These are phyloP conservation scores for Pythium monospermum DNA, from an alignment of 352 stramenopile genomes.

Conservation along the genomic window DNA sequence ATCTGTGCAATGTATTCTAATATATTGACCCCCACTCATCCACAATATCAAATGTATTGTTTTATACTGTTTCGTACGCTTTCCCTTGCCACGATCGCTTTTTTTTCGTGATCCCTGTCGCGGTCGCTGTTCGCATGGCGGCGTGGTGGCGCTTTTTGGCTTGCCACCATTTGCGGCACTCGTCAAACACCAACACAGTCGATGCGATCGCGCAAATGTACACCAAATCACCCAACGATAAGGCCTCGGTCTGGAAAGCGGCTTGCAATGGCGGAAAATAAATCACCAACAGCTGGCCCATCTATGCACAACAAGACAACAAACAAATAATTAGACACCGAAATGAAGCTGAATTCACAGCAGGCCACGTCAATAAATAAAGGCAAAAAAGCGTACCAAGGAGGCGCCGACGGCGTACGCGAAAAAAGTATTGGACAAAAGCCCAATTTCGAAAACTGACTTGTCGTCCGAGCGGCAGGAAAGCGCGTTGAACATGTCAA, in stretches of 20 bases:
- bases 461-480: constrained; percentile 94
- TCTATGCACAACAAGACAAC: constrained; percentile 16
- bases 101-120: constrained; percentile 52
- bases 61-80: constrained; percentile 58
- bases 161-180: constrained; percentile 88
- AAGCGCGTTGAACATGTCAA: constrained; percentile 98
- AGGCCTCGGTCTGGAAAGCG: constrained; percentile 95
- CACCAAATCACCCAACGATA: constrained; percentile 89
- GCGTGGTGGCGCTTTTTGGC: constrained; percentile 27
- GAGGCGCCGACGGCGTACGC: constrained; percentile 90
- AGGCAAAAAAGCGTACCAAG: constrained; percentile 34
- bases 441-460: constrained; percentile 89
- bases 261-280: constrained; percentile 95
- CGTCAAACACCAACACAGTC: constrained; percentile 91
- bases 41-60: too few species aligned
- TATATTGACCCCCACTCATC: too few species aligned
- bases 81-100: constrained; percentile 69
- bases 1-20: not conserved
- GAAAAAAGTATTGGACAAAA: constrained; percentile 93
- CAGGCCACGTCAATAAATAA: not conserved
- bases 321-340: not conserved
- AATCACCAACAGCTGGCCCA: constrained; percentile 95
- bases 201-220: constrained; percentile 92
- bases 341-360: not conserved
- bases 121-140: constrained; percentile 29